A percentile compares a stretch with the other conserved stretches of the same genome.
phyloP scores from a whole-genome alignment of 1,139 yeast species.

The Pichia norvegensis region DNA sequence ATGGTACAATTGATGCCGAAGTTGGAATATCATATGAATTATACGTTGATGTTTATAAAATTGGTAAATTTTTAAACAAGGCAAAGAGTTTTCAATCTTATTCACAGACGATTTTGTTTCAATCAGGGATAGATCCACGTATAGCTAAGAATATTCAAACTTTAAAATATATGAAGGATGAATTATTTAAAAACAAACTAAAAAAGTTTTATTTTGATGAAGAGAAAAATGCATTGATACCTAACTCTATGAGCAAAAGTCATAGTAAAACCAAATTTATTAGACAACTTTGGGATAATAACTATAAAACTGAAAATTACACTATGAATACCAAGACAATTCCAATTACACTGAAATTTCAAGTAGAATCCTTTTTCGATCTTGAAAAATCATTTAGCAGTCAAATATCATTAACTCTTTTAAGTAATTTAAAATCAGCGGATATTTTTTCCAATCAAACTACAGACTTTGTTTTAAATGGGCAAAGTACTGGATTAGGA shows the following conservation, averaged over 20 bases:
- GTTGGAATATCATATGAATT: constrained; percentile 7
- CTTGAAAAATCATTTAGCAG: constrained; percentile 7
- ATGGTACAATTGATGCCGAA: constrained; percentile 9
- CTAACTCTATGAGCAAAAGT: constrained; percentile 14
- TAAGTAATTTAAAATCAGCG: constrained; percentile 4
- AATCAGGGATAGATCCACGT: constrained; percentile 10
- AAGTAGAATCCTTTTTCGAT: constrained; percentile 2
- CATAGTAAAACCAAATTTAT: constrained; percentile 19
- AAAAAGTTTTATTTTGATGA: constrained; percentile 17
- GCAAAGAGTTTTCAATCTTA: not conserved
- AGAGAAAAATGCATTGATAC: constrained; percentile 14
- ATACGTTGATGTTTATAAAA: constrained; percentile 7
- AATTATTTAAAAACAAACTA: constrained; percentile 15
- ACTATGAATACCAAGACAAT: constrained; percentile 9
- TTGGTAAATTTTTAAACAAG: constrained; percentile 3
- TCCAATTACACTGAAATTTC: constrained; percentile 4
- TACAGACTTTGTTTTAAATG: constrained; percentile 14
- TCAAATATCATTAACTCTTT: constrained; percentile 4
- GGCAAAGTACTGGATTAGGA: constrained; percentile 13
- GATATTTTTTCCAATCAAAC: constrained; percentile 5
- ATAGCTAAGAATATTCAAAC: not conserved
- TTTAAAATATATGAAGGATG: not conserved
- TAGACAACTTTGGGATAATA: constrained; percentile 18
- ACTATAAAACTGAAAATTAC: constrained; percentile 16
- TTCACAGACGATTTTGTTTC: constrained; percentile 5